phyloP scores from a whole-genome alignment of 192 early-diverging fungal genomes.

The Pilobolus umbonatus region DNA sequence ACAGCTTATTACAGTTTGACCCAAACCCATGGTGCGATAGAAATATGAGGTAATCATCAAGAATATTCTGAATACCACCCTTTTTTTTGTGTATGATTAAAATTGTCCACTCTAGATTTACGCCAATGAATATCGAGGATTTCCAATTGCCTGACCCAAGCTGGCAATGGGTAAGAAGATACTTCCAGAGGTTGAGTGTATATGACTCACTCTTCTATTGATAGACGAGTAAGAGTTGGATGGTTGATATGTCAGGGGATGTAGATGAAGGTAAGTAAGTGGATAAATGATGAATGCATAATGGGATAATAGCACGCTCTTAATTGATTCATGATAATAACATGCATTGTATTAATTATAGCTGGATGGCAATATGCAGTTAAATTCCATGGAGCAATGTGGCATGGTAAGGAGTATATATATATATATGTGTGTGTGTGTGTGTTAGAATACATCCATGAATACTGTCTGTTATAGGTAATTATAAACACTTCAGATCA shows the following conservation, averaged over 20 bases:
- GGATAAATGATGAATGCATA: no score
- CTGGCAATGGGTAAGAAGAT: constrained; percentile 51
- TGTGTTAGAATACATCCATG: background rate
- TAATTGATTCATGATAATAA: background rate
- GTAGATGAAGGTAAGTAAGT: constrained; percentile 43
- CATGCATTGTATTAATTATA: constrained; percentile 12
- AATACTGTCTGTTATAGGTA: constrained; percentile 13
- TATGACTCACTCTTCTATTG: background rate
- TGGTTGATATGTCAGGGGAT: constrained; percentile 58
- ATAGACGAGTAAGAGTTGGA: constrained; percentile 46
- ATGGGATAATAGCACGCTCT: background rate
- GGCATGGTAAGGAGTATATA: constrained; percentile 43
- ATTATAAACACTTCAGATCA: constrained; percentile 29
- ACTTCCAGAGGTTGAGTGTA: background rate
- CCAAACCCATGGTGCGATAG: constrained; percentile 50
- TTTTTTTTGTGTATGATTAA: background rate
- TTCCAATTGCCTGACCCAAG: constrained; percentile 47
- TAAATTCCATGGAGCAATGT: constrained; percentile 43
- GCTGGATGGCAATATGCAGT: constrained; percentile 54
- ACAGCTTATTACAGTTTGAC: constrained; percentile 45
- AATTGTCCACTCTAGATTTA: no score
- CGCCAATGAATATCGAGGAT: constrained; percentile 43
- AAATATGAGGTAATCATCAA: constrained; percentile 28
- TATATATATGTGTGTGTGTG: background rate
- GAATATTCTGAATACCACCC: background rate